Evolutionary conservation across 805 yeast genomes (phyloP), one percentile per base, ranked within the genome.

Genomic region (Candida takata): DNA sequence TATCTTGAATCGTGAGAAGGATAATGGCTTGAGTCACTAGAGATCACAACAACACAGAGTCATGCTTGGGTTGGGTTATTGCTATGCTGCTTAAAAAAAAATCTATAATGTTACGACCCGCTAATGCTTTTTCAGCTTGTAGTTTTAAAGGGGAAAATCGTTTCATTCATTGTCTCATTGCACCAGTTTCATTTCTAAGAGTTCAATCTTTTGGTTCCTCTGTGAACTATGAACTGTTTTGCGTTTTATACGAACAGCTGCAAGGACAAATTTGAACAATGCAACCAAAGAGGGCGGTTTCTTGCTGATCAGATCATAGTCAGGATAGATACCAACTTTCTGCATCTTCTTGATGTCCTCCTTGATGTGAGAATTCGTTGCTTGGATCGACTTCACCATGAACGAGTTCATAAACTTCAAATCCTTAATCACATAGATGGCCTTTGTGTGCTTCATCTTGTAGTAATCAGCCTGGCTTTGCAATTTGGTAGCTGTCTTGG

Each of bases 371-470:
- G 35, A 38, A 28, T 47, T 54, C 11, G 47, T 54, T 8, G 48
- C 44, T 24, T 49, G 48, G 21, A 61, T 43, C 17, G 62, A 52
- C 30, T 45, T 43, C 29, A 47, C 40, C 47, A 61, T 48, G 39
- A 59, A 63, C 7, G 52, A 44, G 34, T 58, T 51, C 42, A 54
- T 51, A 42, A 55, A 65, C 40, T 49, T 57, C 38, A 65, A 52
- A 42, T 64, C 70, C 8, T 55, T 48, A 16, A 54, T 51, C 29
- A 47, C 40, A 29, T 60, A 57, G 33, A 62, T 58, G 35, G 65
- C 51, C 38, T 74, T 76, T 31, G 65, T 64, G 31, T 72, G 55
- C 45, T 67, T 70, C 35, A 74, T 66, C 44, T 59, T 65, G 51
- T 65, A 69, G 37, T 69, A 62, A 24, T 65, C 65, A 41, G 64